Evolutionary conservation across 2,329 filamentous ascomycete species (phyloP), one percentile per base, ranked within the genome.

Genomic region (Fusarium lateritium): DNA sequence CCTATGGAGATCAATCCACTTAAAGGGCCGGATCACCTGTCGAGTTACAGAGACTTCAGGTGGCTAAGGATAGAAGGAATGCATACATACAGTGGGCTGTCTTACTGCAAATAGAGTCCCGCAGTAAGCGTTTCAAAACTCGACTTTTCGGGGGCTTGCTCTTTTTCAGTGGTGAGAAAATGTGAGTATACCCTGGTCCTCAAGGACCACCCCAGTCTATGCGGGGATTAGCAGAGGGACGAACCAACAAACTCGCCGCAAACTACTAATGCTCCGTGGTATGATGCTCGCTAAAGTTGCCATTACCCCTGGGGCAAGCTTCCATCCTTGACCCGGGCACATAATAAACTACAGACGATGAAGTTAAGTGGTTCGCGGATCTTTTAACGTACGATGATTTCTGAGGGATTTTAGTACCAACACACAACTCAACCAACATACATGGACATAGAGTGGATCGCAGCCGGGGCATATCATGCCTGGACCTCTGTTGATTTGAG

Each of bases 341-440:
- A 19, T 19, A 3, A 19, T 19, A 19, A 19, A 19, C 9, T 39
- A 39, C 8, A 21, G n/a, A 39, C 36, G 36, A 39, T 19, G 15
- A 17, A 8, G 36, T 11, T 17, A 42, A 42, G 39, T 24, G 19
- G 11, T 24, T 22, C 19, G 39, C 39, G 11, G 39, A 42, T 42
- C 11, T 22, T 24, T 22, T 2, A 42, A 42, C 26, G 17, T 56
- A 51, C 26, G 36, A 56, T 15, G 34, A 51, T 28, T 22, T 42
- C 3, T 56, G 26, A 42, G 44, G 26, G 34, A 50, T 50, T 50
- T 50, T 31, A n/a, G 13, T 11, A 50, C 43, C 26, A 50, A 50
- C 44, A 22, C 14, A 42, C 39, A 50, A 11, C 19, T 40, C 13
- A 13, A 50, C 8, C 43, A 50, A 50, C 26, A 19, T 7, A 2